Evolutionary conservation across 768 basidiomycete genomes (phyloP), one percentile per base, ranked within the genome.

Genomic region (Leucocoprinus leucothites): DNA sequence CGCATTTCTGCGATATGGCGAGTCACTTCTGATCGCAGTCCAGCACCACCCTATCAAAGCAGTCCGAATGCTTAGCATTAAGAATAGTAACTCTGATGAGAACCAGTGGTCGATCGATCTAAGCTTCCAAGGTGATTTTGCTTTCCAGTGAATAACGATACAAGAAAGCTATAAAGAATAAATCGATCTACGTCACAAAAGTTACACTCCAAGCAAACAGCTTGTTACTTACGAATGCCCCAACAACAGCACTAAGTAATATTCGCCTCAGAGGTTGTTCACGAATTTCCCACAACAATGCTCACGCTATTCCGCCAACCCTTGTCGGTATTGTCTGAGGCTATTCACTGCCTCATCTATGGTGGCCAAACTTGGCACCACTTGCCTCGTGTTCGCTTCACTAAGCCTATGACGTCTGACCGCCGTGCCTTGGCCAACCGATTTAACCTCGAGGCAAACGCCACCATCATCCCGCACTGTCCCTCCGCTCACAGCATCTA

Each of bases 321-420:
- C 31, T 31, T 31, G 31, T 31, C 11, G 6, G 11, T 11, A n/a
- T n/a, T n/a, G n/a, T 22, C n/a, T 31, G 34, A 45, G 3, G 21
- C 8, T 0, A 11, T 26, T 38, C 53, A 48, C 45, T 40, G 53
- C 53, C 45, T 36, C 52, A 11, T 28, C 9, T 5, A 38, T 9
- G n/a, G n/a, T n/a, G 13, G 14, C 53, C 18, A 43, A 28, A 40
- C 18, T 28, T 36, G 34, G 46, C 44, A 36, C 36, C 34, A 51
- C 9, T 26, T 38, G 53, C 58, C 53, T 56, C 58, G 58, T 56
- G 58, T 50, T 53, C 46, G 40, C 16, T 21, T 40, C 16, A 35
- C 1, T 9, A 3, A 44, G n/a, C 18, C n/a, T 24, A 45, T 57
- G 56, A 57, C 56, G 56, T 57, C 14, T 31, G 28, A 11, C 26